These are phyloP conservation scores for Microsporum ferrugineum DNA, from an alignment of 2,329 filamentous ascomycete genomes.

Conservation along the genomic window DNA sequence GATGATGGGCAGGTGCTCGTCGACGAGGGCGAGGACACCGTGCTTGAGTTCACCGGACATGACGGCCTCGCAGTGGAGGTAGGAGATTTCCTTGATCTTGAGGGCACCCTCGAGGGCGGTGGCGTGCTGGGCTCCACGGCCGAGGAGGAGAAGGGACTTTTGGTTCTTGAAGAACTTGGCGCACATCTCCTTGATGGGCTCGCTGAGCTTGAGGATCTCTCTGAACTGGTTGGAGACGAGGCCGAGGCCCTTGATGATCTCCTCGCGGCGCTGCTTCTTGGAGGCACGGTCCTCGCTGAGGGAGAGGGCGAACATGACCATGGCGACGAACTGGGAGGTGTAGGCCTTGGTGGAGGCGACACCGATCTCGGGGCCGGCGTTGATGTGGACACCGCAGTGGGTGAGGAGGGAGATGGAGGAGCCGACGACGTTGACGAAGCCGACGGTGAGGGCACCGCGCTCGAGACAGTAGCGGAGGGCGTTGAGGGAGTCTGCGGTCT, in stretches of 20 bases:
- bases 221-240: slow-evolving; percentile 86
- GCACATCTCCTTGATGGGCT: slow-evolving; percentile 89
- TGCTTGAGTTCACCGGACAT: slow-evolving; percentile 99
- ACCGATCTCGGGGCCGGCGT: slow-evolving; percentile 96
- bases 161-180: slow-evolving; percentile 90
- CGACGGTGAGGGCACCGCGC: slow-evolving; percentile 90
- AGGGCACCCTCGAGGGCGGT: slow-evolving; percentile 93
- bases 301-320: slow-evolving; percentile 98
- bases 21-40: slow-evolving; percentile 90
- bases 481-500: slow-evolving; percentile 96
- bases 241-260: slow-evolving; percentile 88
- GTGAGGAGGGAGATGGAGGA: slow-evolving; percentile 98
- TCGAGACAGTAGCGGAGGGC: slow-evolving; percentile 96
- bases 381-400: slow-evolving; percentile 99
- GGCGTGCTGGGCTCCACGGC: slow-evolving; percentile 90
- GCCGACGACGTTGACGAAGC: slow-evolving; percentile 96
- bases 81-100: slow-evolving; percentile 99
- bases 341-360: slow-evolving; percentile 99
- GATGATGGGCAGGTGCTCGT: slow-evolving; percentile 97
- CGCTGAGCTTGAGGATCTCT: slow-evolving; percentile 79
- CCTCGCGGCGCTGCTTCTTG: slow-evolving; percentile 80
- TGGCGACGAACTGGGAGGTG: slow-evolving; percentile 97
- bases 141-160: slow-evolving; percentile 86
- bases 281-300: slow-evolving; percentile 93
- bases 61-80: slow-evolving; percentile 98